These are phyloP conservation scores for Syzygium grande DNA, from an alignment of 345 rosid genomes.

Conservation along the genomic window DNA sequence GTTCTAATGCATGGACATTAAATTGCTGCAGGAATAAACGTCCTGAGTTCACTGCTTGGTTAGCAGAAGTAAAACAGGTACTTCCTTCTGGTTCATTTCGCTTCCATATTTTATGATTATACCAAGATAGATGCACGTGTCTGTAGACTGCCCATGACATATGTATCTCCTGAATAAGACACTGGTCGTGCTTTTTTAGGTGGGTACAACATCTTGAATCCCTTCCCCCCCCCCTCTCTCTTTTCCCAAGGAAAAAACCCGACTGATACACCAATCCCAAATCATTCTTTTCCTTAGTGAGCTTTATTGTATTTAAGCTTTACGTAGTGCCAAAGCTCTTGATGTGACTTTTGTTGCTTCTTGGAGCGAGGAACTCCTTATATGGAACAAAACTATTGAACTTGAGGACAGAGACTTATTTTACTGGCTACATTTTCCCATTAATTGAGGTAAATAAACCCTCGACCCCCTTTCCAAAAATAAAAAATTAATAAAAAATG, in stretches of 20 bases:
- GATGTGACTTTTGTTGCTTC: not conserved
- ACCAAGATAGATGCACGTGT: not conserved
- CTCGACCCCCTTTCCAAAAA: not conserved
- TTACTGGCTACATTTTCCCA: not conserved
- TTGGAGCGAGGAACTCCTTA: not conserved
- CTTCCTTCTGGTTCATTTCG: not conserved
- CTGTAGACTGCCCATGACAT: not conserved
- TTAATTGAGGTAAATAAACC: not conserved
- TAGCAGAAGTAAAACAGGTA: conserved; percentile 90
- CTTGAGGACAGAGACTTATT: not conserved
- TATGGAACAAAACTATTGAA: not conserved
- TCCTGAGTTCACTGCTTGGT: conserved; percentile 98
- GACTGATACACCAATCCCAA: not conserved
- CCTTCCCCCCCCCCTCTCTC: not conserved
- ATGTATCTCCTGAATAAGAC: not conserved
- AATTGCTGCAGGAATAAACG: conserved; percentile 68
- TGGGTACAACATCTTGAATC: not conserved
- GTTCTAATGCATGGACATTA: not conserved
- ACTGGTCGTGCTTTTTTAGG: not conserved
- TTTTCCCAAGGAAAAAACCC: not conserved
- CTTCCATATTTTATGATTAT: not conserved
- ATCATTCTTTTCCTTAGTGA: not conserved
- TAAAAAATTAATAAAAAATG: not conserved
- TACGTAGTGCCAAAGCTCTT: not conserved
- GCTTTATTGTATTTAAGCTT: not conserved